phyloP scores from a whole-genome alignment of 2,329 filamentous ascomycete species.

The Fusarium neocosmosporiellum region DNA sequence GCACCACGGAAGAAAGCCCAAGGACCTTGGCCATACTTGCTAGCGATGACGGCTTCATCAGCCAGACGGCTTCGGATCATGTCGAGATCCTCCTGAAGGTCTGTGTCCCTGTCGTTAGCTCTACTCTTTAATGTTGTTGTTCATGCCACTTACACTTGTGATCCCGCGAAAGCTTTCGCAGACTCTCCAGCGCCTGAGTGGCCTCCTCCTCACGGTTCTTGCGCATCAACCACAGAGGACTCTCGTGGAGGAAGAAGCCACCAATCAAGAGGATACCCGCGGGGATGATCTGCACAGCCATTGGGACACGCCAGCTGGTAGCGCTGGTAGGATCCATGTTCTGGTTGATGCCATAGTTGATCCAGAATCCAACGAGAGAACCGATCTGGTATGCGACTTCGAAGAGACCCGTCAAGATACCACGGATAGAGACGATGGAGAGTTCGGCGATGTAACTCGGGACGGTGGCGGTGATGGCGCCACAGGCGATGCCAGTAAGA shows the following conservation, averaged over 20 bases:
- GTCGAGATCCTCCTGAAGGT: conserved; percentile 61
- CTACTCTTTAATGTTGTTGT: too few relatives aligned
- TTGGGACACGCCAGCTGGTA: conserved; percentile 60
- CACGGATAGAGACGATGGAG: conserved; percentile 67
- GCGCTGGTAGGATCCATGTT: conserved; percentile 48
- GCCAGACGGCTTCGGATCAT: conserved; percentile 54
- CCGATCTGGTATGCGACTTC: conserved; percentile 66
- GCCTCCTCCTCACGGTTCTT: conserved; percentile 49
- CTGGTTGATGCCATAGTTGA: conserved; percentile 57
- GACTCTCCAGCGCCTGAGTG: conserved; percentile 45
- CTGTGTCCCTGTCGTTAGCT: too few relatives aligned
- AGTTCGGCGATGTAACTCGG: conserved; percentile 74
- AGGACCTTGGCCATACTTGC: conserved; percentile 46
- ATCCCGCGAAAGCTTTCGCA: conserved; percentile 58
- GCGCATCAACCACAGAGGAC: conserved; percentile 53
- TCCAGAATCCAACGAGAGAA: conserved; percentile 63
- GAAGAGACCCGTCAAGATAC: conserved; percentile 66
- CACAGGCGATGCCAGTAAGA: conserved; percentile 67
- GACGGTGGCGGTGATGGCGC: conserved; percentile 67
- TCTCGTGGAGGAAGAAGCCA: conserved; percentile 58
- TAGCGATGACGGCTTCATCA: conserved; percentile 49
- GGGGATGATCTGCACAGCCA: conserved; percentile 60
- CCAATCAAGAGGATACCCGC: conserved; percentile 56
- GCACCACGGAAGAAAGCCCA: conserved; percentile 51
- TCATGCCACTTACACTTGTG: conserved; percentile 44